Evolutionary conservation across 352 stramenopile species (phyloP).

Genomic region (Phytophthora hybrid): DNA sequence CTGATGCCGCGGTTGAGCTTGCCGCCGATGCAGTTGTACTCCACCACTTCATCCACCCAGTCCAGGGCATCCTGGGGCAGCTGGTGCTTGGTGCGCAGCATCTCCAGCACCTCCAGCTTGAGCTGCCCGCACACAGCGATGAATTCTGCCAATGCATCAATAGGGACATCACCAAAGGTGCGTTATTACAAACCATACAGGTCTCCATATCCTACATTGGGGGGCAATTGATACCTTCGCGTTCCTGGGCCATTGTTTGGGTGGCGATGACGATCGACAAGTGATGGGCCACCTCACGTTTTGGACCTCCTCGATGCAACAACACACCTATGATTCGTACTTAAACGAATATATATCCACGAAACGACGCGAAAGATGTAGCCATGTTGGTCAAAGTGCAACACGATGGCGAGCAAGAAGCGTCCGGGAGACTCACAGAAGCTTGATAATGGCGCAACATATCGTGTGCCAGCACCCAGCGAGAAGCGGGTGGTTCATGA

Average conservation of each 20-base stretch:
- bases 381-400: constrained; percentile 18
- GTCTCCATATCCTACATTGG: neutral
- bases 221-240: constrained; percentile 36
- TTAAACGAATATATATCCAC: constrained; percentile 14
- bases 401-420: constrained; percentile 40
- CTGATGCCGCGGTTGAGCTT: constrained; percentile 99
- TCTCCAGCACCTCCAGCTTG: constrained; percentile 80
- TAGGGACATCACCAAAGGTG: neutral
- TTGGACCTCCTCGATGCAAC: constrained; percentile 19
- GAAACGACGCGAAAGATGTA: constrained; percentile 39
- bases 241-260: constrained; percentile 44
- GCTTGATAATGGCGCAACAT: constrained; percentile 11
- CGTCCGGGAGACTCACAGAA: constrained; percentile 14
- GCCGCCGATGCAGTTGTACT: constrained; percentile 98
- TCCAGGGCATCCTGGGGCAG: constrained; percentile 85
- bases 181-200: neutral
- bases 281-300: constrained; percentile 22
- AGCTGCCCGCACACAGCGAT: constrained; percentile 75
- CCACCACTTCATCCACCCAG: constrained; percentile 85
- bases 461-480: constrained; percentile 4
- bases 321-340: neutral
- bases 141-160: constrained; percentile 62
- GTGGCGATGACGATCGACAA: no score
- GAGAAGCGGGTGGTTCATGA: constrained; percentile 51
- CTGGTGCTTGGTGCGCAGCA: constrained; percentile 65